These are phyloP conservation scores for Cicer cuneatum DNA, from an alignment of 306 rosid genomes.

Conservation along the genomic window DNA sequence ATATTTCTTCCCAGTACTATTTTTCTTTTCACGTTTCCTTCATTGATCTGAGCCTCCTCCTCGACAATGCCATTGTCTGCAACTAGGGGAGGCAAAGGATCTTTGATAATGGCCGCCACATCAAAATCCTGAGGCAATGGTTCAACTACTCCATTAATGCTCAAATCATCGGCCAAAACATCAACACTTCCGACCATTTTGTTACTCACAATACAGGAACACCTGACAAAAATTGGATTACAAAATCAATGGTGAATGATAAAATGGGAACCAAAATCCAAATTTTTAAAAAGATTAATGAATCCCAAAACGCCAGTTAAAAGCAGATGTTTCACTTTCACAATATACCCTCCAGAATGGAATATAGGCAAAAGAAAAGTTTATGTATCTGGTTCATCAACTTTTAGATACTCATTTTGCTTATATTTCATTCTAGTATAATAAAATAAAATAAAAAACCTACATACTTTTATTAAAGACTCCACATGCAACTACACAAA, in stretches of 20 bases:
- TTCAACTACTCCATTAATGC: constrained; percentile 43
- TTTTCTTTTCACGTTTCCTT: constrained; percentile 48
- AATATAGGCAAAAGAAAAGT: no score
- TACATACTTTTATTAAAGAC: not conserved
- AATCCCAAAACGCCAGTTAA: no score
- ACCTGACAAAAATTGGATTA: constrained; percentile 33
- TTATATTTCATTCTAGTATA: no score
- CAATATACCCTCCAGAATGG: no score
- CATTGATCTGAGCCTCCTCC: constrained; percentile 5
- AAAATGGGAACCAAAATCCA: not conserved
- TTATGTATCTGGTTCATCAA: no score
- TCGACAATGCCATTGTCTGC: constrained; percentile 24
- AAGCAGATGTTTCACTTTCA: constrained; percentile 2
- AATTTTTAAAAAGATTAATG: not conserved
- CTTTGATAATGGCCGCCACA: constrained; percentile 38
- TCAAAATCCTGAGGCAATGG: constrained; percentile 53
- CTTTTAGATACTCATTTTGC: no score
- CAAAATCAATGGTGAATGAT: not conserved
- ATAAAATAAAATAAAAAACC: not conserved
- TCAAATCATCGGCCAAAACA: constrained; percentile 17
- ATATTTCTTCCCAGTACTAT: constrained; percentile 85
- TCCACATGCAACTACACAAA: not conserved
- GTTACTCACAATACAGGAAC: constrained; percentile 21
- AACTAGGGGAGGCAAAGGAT: constrained; percentile 47
- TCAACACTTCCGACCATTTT: constrained; percentile 49